phyloP scores from a whole-genome alignment of 768 basidiomycete genomes.

The Agaricus bisporus region DNA sequence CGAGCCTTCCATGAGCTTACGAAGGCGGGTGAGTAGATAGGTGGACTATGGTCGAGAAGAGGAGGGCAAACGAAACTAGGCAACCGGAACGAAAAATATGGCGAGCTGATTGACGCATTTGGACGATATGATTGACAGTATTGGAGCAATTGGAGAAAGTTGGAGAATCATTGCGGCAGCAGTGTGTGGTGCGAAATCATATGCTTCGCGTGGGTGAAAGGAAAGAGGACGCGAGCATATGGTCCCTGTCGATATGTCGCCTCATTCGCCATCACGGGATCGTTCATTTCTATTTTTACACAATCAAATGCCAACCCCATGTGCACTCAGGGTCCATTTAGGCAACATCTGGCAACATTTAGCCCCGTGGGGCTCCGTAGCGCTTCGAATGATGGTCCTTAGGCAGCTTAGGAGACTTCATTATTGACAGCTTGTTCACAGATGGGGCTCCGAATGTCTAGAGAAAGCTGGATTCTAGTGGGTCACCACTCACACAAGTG shows the following conservation, averaged over 20 bases:
- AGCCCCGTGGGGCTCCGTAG: background rate
- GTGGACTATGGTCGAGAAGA: conserved; percentile 4
- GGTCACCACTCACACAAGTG: no score
- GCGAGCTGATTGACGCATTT: background rate
- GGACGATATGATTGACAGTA: conserved; percentile 4
- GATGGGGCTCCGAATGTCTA: no score
- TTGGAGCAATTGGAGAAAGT: background rate
- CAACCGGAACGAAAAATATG: conserved; percentile 1
- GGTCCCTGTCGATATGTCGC: no score
- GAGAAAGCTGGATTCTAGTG: no score
- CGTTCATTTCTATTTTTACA: background rate
- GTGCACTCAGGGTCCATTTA: background rate
- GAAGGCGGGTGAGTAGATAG: conserved; percentile 11
- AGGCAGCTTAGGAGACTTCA: no score
- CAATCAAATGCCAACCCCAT: conserved; percentile 8
- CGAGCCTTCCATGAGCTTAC: conserved; percentile 29
- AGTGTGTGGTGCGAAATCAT: conserved; percentile 14
- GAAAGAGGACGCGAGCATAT: no score
- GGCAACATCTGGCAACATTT: background rate
- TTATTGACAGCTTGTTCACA: no score
- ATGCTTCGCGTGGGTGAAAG: conserved; percentile 17
- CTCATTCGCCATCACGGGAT: conserved; percentile 2
- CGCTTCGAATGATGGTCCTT: no score
- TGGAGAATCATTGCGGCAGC: conserved; percentile 3
- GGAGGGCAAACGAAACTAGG: background rate